Base-by-base conservation (phyloP, 2,329 filamentous ascomycete genomes). In the Sarocladiaceae sp. region DNA sequence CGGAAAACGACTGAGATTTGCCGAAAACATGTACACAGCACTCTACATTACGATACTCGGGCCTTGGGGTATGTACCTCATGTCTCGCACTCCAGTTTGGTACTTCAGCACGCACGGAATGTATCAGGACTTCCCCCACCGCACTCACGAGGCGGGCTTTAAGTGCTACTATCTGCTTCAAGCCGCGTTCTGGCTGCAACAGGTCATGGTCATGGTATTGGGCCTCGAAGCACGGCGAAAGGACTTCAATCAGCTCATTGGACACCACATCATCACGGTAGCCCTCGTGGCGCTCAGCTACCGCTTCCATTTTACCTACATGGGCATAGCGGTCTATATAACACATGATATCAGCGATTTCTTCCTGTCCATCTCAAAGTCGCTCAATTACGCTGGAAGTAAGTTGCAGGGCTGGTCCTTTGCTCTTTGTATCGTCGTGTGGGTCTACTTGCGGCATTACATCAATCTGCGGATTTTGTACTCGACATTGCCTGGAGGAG, bases 161-260 rank as follows among this genome's bases (percentile, higher is more conserved):
- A 97, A 97, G 76, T 90, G 92, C 54, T 97, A 96, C 73, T 97
- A 97, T 68, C 78, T 97, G 57, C 87, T 97, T 61, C 86, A 97
- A 72, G 92, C 90, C 39, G 88, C 88, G 57, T 97, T 96, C 77
- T 97, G 92, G 92, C 83, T 88, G 3, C 92, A 97, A 75, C 92
- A 97, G 74, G 88, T 87, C 47, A 87, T 97, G 59, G 92, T 97
- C n/a, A 74, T 97, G 55, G 62, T 94, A 54, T 74, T 97, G 50
- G 88, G 89, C 67, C 79, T 96, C 69, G 92, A 97, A 77, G 94
- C 95, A 76, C 91, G 88, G 25, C 77, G 92, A 54, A 96, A 96
- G 74, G 92, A 97, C 70, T 97, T 92, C 72, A 92, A 89, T 71
- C 92, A 97, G 75, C 79, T 97, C 51, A 88, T 96, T 49, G 83